Percentiles rank a stretch among this genome's conserved stretches.
These are phyloP conservation scores for Pseudogymnoascus verrucosus DNA, from an alignment of 2,329 filamentous ascomycete genomes.

Conservation along the genomic window DNA sequence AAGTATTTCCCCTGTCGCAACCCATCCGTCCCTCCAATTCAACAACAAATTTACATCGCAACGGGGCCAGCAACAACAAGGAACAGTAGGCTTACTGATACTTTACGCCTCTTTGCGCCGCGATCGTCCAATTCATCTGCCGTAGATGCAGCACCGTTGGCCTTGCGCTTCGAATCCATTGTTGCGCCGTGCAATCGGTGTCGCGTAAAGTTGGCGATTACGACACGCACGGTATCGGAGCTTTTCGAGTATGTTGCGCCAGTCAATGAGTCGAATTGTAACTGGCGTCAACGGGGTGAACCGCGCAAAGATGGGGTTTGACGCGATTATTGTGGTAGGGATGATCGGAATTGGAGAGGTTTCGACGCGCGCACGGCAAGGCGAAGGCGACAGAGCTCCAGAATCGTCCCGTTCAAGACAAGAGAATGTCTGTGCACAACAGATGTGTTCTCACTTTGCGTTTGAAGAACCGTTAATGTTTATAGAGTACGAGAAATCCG, in stretches of 20 bases:
- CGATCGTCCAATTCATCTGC: constrained; percentile 41
- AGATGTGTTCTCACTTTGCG: constrained; percentile 5
- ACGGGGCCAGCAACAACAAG: neutral
- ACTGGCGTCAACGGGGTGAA: constrained; percentile 6
- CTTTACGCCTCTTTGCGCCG: constrained; percentile 50
- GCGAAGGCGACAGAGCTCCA: constrained; percentile 7
- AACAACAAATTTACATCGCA: neutral
- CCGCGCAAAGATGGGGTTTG: constrained; percentile 8
- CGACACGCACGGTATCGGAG: neutral
- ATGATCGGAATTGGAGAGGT: constrained; percentile 7
- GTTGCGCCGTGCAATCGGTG: constrained; percentile 6
- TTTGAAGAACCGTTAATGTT: neutral
- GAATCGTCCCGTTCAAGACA: neutral
- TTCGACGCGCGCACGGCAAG: constrained; percentile 6
- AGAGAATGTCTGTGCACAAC: constrained; percentile 2
- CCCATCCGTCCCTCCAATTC: neutral
- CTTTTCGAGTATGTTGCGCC: neutral
- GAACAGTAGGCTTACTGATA: constrained; percentile 42
- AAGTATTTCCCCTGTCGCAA: constrained; percentile 7
- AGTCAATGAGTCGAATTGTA: constrained; percentile 5
- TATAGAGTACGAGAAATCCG: neutral
- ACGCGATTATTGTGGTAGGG: constrained; percentile 8
- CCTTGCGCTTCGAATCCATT: constrained; percentile 47
- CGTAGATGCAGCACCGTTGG: constrained; percentile 30
- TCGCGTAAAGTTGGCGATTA: constrained; percentile 5